phyloP scores from a whole-genome alignment of 352 stramenopile genomes.

The Pythium angustatum region DNA sequence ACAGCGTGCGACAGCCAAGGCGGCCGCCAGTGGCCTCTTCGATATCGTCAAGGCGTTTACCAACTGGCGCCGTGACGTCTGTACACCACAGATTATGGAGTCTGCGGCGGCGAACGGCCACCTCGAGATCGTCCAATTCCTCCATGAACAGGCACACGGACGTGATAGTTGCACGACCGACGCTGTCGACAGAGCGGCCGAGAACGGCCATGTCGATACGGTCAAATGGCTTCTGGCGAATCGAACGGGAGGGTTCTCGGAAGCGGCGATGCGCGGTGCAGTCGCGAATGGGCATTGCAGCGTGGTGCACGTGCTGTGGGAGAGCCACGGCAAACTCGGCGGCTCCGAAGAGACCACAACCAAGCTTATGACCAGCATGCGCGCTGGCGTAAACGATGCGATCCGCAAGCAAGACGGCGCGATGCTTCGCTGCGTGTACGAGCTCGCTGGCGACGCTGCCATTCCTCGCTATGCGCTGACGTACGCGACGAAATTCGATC shows the following conservation, averaged over 20 bases:
- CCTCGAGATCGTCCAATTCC: slow-evolving; percentile 20
- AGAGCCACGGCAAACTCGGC: too few species aligned
- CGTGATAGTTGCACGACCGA: background rate
- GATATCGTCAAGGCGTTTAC: slow-evolving; percentile 22
- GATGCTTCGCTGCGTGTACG: slow-evolving; percentile 3
- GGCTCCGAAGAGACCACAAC: background rate
- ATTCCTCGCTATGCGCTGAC: slow-evolving; percentile 13
- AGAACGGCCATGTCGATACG: background rate
- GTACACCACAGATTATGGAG: too few species aligned
- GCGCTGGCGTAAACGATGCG: background rate
- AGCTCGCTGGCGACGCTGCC: background rate
- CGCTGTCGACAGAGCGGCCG: background rate
- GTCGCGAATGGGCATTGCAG: slow-evolving; percentile 15
- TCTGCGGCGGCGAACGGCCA: slow-evolving; percentile 23
- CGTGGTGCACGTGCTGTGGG: slow-evolving; percentile 10
- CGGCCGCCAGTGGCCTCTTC: too few species aligned
- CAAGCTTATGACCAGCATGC: background rate
- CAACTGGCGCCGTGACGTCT: too few species aligned
- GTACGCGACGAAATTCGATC: slow-evolving; percentile 5
- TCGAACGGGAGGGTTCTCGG: slow-evolving; percentile 1
- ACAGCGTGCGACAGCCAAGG: too few species aligned
- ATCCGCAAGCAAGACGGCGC: background rate
- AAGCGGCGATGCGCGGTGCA: slow-evolving; percentile 7
- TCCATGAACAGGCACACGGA: slow-evolving; percentile 16
- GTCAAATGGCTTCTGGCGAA: slow-evolving; percentile 16